A percentile compares a stretch with the other conserved stretches of the same genome.
These are phyloP conservation scores for Phytophthora constricta DNA, from an alignment of 352 stramenopile genomes.

Conservation along the genomic window DNA sequence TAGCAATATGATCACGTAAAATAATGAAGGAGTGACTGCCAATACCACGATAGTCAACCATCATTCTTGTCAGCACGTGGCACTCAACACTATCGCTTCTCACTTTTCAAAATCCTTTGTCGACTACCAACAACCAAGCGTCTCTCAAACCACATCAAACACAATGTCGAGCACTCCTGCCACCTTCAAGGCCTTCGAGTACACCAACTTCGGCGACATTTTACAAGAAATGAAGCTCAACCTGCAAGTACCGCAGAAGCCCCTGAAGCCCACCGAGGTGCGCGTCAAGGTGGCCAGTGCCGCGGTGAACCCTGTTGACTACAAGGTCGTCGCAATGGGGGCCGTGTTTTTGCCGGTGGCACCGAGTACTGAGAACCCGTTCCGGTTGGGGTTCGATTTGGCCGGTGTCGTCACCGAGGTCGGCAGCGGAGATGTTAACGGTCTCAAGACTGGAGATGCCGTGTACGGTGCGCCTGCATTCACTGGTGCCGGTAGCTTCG, in stretches of 20 bases:
- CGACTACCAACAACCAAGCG: conserved; percentile 5
- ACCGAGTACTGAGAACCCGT: conserved; percentile 15
- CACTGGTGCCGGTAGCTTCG: conserved; percentile 27
- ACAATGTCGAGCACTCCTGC: conserved; percentile 19
- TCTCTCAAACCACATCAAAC: neutral
- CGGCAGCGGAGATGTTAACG: conserved; percentile 16
- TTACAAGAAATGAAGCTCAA: conserved; percentile 29
- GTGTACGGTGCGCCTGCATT: conserved; percentile 25
- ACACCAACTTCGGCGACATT: conserved; percentile 18
- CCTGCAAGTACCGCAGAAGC: conserved; percentile 4
- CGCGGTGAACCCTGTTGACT: conserved; percentile 37
- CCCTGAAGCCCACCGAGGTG: conserved; percentile 24
- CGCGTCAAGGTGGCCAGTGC: conserved; percentile 34
- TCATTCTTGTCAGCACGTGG: no score
- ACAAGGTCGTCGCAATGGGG: conserved; percentile 26
- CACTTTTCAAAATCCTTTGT: conserved; percentile 17
- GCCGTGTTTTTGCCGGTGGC: conserved; percentile 13
- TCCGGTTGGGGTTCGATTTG: conserved; percentile 31
- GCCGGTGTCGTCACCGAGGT: conserved; percentile 30
- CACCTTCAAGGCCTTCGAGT: conserved; percentile 37
- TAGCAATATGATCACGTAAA: no score
- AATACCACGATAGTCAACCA: neutral
- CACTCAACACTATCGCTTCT: no score
- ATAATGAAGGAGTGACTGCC: neutral
- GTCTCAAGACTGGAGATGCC: conserved; percentile 28